Evolutionary conservation across 1,284 basidiomycete species (phyloP).

Genomic region (Pterulicium gracile): DNA sequence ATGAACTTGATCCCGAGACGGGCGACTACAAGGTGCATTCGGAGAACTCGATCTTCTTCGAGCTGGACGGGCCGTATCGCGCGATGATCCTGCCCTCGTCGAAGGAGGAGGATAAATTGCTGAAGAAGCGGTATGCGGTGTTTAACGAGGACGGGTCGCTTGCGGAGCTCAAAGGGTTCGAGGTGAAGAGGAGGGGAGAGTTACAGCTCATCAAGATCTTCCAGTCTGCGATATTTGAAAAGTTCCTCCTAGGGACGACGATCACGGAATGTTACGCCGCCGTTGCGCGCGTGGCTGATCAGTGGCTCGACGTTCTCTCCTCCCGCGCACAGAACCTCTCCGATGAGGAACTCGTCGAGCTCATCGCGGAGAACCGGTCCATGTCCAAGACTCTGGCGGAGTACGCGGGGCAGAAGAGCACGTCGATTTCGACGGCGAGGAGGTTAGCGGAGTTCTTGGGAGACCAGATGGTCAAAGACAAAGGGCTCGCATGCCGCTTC

Average conservation of each 20-base stretch:
- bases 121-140: constrained; percentile 99
- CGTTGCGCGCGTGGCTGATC: constrained; percentile 90
- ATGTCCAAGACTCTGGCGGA: constrained; percentile 97
- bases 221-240: constrained; percentile 98
- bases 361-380: constrained; percentile 97
- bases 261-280: constrained; percentile 94
- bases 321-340: constrained; percentile 75
- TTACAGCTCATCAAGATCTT: constrained; percentile 99
- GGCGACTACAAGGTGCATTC: constrained; percentile 83
- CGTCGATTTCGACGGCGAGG: constrained; percentile 93
- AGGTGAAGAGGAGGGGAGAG: constrained; percentile 97
- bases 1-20: constrained; percentile 78
- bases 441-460: constrained; percentile 96
- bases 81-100: constrained; percentile 99
- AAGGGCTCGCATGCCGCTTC: constrained; percentile 97
- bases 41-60: constrained; percentile 99
- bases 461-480: constrained; percentile 99
- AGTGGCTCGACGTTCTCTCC: constrained; percentile 96
- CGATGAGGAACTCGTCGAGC: constrained; percentile 92
- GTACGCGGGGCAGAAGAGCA: constrained; percentile 95
- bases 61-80: constrained; percentile 96
- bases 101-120: constrained; percentile 97
- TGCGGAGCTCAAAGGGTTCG: constrained; percentile 97
- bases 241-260: constrained; percentile 88
- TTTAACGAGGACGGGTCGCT: constrained; percentile 97